A percentile compares a stretch with the other conserved stretches of the same genome.
Evolutionary conservation across 139 green algal genomes (phyloP).

Genomic region (Coelastrella sp.): DNA sequence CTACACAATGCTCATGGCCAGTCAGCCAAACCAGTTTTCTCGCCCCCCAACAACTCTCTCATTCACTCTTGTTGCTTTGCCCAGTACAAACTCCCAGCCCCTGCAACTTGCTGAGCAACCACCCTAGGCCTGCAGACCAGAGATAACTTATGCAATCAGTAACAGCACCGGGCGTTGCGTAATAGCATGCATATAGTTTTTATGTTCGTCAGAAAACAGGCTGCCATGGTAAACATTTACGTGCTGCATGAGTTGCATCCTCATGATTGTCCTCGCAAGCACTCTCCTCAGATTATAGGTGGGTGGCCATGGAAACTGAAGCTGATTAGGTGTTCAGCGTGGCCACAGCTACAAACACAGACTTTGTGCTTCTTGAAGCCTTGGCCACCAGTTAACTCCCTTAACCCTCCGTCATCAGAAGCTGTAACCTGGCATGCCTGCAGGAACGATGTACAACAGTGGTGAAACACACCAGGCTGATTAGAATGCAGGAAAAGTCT

Average conservation of each 20-base stretch:
- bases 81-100: background rate
- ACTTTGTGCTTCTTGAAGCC: background rate
- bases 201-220: too few relatives aligned
- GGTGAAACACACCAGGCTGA: background rate
- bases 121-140: too few relatives aligned
- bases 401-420: background rate
- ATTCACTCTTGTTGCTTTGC: background rate
- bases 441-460: background rate
- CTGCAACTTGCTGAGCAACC: too few relatives aligned
- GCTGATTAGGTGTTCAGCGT: too few relatives aligned
- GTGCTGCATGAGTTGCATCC: too few relatives aligned
- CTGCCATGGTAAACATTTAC: too few relatives aligned
- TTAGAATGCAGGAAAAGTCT: background rate
- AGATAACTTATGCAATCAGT: too few relatives aligned
- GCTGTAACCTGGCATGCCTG: slow-evolving; percentile 1
- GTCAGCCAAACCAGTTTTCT: background rate
- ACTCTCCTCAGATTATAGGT: too few relatives aligned
- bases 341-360: background rate
- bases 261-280: too few relatives aligned
- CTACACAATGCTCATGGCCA: background rate
- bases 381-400: background rate
- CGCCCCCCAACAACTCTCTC: background rate
- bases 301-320: too few relatives aligned
- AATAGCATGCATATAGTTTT: too few relatives aligned
- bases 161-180: too few relatives aligned